Evolutionary conservation across 257 asterid species (phyloP).

Genomic region (Solanum medicagineum): DNA sequence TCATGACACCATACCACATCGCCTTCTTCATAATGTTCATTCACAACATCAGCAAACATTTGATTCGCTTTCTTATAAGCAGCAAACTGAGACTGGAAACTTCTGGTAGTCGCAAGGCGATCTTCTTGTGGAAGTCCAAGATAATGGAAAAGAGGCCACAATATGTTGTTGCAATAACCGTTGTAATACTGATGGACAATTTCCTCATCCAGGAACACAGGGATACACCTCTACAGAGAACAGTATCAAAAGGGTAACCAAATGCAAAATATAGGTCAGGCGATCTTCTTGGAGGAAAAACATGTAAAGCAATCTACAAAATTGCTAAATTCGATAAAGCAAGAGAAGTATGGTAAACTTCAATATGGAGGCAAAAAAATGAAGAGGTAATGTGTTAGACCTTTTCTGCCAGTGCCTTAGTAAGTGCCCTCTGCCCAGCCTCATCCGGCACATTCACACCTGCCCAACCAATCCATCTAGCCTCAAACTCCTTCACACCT

Average conservation of each 20-base stretch:
- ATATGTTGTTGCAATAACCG: slow-evolving; percentile 85
- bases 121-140: slow-evolving; percentile 97
- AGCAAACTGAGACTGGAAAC: slow-evolving; percentile 82
- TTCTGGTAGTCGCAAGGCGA: slow-evolving; percentile 84
- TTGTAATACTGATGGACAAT: slow-evolving; percentile 88
- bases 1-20: slow-evolving; percentile 98
- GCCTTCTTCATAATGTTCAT: slow-evolving; percentile 66
- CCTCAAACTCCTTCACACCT: slow-evolving; percentile 91
- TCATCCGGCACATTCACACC: slow-evolving; percentile 93
- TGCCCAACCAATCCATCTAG: slow-evolving; percentile 98
- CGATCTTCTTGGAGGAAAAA: neutral
- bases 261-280: neutral
- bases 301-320: neutral
- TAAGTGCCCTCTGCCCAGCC: slow-evolving; percentile 71
- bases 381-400: slow-evolving; percentile 15
- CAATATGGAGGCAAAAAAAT: neutral
- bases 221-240: slow-evolving; percentile 68
- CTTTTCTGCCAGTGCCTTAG: slow-evolving; percentile 82
- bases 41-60: slow-evolving; percentile 93
- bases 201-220: slow-evolving; percentile 88
- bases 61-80: slow-evolving; percentile 81
- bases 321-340: neutral
- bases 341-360: neutral
- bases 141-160: slow-evolving; percentile 92
- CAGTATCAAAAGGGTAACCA: neutral